Evolutionary conservation across 1,139 yeast species (phyloP), one percentile per base, ranked within the genome.

Genomic region (Kluyveromyces sp.): DNA sequence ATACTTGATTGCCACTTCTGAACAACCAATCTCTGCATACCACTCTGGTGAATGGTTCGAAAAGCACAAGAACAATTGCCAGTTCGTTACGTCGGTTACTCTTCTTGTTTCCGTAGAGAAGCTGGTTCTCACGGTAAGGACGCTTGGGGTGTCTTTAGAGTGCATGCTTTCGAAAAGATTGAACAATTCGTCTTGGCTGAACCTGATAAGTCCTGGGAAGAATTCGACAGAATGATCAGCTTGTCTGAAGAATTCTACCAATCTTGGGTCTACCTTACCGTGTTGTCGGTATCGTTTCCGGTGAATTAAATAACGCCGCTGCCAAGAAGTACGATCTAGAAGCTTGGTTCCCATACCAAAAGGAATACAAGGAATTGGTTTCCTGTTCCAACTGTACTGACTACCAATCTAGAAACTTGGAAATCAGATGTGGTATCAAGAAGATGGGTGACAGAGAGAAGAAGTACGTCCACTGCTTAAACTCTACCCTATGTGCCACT

Each of bases 321-420:
- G 97, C 98, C 57, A 92, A 92, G 77, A 92, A 92, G 72, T 92
- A 83, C 74, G 99, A 92, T 72, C 78, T 92, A 66, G 99, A 92
- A 75, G 99, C 99, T 42, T 92, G 99, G 99, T 94, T 92, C 95
- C 99, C 99, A 64, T 92, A 77, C 86, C 98, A 92, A 77, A 79
- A 89, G 69, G 98, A 94, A 72, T 94, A 87, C 75, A 94, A 94
- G 74, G 99, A 92, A 75, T 80, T 92, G 61, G 98, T 94, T 50
- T 88, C 97, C 28, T 92, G 97, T 75, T 90, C 97, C 51, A 92
- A 92, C 78, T 92, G 99, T 79, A 94, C 98, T 50, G 99, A 92
- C 72, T 92, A 92, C 73, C 99, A 92, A 75, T 86, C 97, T 42
- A 85, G 99, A 76, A 90, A 90, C 77, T 77, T 94, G 66, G 98